Base-by-base conservation (phyloP, 352 stramenopile species). In the Hyaloperonospora brassicae region DNA sequence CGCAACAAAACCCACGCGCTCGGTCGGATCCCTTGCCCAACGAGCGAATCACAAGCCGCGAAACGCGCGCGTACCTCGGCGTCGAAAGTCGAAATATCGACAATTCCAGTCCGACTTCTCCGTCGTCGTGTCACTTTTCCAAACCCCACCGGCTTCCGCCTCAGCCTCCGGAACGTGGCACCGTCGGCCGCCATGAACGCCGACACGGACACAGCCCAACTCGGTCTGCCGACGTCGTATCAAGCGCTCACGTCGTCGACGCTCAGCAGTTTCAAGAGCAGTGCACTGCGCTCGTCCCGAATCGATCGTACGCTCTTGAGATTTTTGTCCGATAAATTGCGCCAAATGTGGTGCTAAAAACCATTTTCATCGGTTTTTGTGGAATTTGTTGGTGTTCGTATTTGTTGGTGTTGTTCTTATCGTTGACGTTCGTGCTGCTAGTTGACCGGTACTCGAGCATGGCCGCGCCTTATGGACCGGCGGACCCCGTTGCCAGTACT, bases 401-500 rank as follows among this genome's bases (percentile, higher is more conserved):
- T 34, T 34, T 8, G 27, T 34, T 5, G 21, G 1, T 44, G 23
- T 44, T 8, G 11, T 24, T 44, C 5, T 2, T n/a, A 42, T 42
- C 4, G 4, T 21, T 21, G 4, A 42, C 14, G 34, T 39, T 42
- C 5, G 2, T 60, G 13, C 34, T n/a, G 7, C 1, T 50, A 72
- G 67, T 76, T 25, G 52, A 73, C 46, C 57, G 57, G 2, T 76
- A 71, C 50, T 74, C 77, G 42, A 82, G 71, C 45, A 57, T 88
- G 30, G 73, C 77, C 9, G 73, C 68, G 17, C 77, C 77, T 5
- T 88, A 88, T 60, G 62, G 57, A 8, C 57, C 75, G 8, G 59
- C 49, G n/a, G 75, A 86, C 41, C 57, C 64, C 17, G 62, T 72
- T 30, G 79, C 77, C 5, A 58, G 56, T 41, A 76, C 59, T 0